Conservation (phyloP, 306 rosid genomes). For the Mimosa bimucronata region DNA sequence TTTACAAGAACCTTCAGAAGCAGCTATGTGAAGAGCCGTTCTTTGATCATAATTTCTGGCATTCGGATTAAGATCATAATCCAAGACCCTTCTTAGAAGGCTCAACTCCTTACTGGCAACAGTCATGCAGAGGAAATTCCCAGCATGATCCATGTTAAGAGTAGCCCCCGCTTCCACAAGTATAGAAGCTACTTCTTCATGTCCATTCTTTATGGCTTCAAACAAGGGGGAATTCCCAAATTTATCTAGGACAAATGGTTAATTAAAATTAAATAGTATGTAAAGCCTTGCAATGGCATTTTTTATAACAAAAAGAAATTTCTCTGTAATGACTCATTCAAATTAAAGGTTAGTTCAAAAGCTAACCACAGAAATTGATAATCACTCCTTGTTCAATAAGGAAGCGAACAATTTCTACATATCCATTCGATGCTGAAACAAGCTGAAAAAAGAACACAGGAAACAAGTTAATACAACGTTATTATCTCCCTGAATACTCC, state of each 20-base stretch:
- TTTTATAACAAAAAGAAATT: background rate
- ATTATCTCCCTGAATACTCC: conserved; percentile 10
- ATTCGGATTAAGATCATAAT: conserved; percentile 60
- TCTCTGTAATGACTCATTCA: background rate
- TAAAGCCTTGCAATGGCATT: conserved; percentile 20
- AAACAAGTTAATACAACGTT: conserved; percentile 17
- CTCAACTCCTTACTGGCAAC: conserved; percentile 51
- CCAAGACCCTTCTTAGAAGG: conserved; percentile 53
- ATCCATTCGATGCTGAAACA: conserved; percentile 63
- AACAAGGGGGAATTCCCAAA: conserved; percentile 70
- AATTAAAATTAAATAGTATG: conserved; percentile 12
- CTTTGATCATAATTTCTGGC: conserved; percentile 65
- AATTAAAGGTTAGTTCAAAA: conserved; percentile 8
- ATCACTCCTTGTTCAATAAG: conserved; percentile 56
- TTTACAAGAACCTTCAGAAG: conserved; percentile 60
- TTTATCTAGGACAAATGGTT: conserved; percentile 49
- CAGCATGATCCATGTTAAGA: conserved; percentile 54
- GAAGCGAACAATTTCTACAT: conserved; percentile 52
- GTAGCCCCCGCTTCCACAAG: conserved; percentile 60
- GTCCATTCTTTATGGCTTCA: conserved; percentile 68
- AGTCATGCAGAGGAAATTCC: conserved; percentile 58
- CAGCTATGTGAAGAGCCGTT: conserved; percentile 67
- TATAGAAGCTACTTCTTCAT: conserved; percentile 55
- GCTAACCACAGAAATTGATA: conserved; percentile 50
- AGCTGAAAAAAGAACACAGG: conserved; percentile 45